These are phyloP conservation scores for Aspergillus fumigatus DNA, from an alignment of 2,329 filamentous ascomycete genomes.

Conservation along the genomic window DNA sequence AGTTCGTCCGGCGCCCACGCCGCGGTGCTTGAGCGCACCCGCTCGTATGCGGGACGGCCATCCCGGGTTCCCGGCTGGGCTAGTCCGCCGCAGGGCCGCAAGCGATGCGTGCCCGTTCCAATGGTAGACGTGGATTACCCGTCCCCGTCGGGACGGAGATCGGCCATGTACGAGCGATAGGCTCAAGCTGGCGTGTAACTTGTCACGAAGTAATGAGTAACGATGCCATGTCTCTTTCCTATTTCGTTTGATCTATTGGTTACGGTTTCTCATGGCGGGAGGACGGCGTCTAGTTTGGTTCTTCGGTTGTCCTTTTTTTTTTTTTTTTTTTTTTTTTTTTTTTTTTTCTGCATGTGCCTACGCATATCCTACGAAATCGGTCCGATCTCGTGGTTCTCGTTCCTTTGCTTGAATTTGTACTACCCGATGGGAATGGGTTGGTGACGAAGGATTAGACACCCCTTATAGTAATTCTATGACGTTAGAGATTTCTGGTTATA, in stretches of 20 bases:
- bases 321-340: not conserved
- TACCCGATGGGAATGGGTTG: too few relatives aligned
- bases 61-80: constrained; percentile 6
- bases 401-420: too few relatives aligned
- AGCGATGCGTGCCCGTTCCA: not conserved
- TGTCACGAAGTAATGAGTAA: not conserved
- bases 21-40: constrained; percentile 14
- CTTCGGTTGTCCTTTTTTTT: not conserved
- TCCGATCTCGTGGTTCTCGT: not conserved
- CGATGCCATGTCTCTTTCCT: not conserved
- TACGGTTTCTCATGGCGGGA: not conserved
- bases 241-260: not conserved
- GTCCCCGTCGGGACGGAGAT: constrained; percentile 2
- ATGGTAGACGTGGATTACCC: constrained; percentile 8
- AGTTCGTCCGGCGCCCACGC: constrained; percentile 5
- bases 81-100: not conserved
- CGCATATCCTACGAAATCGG: not conserved
- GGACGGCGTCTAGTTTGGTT: not conserved
- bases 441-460: not conserved
- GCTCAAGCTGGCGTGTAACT: not conserved
- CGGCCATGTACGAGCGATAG: constrained; percentile 14
- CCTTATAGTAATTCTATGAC: not conserved
- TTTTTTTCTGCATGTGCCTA: not conserved
- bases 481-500: not conserved
- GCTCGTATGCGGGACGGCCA: constrained; percentile 13